These are phyloP conservation scores for Thelonectria olida DNA, from an alignment of 2,329 filamentous ascomycete genomes.

Conservation along the genomic window DNA sequence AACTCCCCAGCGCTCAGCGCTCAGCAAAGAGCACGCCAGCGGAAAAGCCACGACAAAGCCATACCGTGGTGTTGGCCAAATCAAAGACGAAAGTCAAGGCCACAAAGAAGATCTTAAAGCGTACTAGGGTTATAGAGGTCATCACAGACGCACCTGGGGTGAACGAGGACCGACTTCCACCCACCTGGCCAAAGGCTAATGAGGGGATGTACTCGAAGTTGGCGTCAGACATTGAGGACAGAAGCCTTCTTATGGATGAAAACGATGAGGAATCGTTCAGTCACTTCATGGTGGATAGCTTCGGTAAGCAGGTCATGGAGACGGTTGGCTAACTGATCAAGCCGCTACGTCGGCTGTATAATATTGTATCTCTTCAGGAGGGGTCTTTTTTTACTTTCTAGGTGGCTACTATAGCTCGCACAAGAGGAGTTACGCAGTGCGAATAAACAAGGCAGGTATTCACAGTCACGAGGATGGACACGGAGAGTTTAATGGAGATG, in stretches of 20 bases:
- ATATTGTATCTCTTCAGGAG: no score
- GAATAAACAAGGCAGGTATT: no score
- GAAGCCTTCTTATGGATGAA: conserved; percentile 47
- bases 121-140: conserved; percentile 37
- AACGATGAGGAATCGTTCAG: conserved; percentile 56
- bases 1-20: conserved; percentile 26
- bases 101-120: conserved; percentile 46
- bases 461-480: no score
- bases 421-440: no score
- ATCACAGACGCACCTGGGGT: conserved; percentile 41
- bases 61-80: conserved; percentile 39
- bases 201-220: conserved; percentile 52
- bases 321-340: conserved; percentile 31
- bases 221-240: conserved; percentile 49
- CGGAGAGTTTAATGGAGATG: neutral
- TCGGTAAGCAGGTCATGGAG: conserved; percentile 49
- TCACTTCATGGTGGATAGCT: conserved; percentile 52
- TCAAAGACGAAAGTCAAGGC: conserved; percentile 44
- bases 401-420: no score
- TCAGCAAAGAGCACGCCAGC: conserved; percentile 23
- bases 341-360: no score
- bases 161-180: conserved; percentile 47
- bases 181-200: conserved; percentile 52
- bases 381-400: no score
- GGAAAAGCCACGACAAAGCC: conserved; percentile 43